Evolutionary conservation across 1,284 basidiomycete species (phyloP).

Genomic region (Moniliophthora roreri): DNA sequence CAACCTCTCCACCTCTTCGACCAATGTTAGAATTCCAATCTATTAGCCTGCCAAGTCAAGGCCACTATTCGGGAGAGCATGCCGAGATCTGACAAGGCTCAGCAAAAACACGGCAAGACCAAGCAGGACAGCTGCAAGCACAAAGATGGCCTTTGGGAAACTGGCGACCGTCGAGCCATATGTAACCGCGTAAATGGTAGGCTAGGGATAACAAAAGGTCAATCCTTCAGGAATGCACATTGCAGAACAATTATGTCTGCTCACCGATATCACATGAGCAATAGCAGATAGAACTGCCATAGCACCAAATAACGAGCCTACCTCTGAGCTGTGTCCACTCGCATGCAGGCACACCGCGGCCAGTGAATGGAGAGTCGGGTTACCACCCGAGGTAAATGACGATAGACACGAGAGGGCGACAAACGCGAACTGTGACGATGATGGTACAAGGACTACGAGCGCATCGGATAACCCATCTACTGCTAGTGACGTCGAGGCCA

Average conservation of each 20-base stretch:
- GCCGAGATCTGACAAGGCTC: not conserved
- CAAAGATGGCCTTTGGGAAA: conserved; percentile 51
- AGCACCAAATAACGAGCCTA: conserved; percentile 51
- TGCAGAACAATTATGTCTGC: conserved; percentile 14
- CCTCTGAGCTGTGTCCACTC: conserved; percentile 41
- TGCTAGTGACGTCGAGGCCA: conserved; percentile 43
- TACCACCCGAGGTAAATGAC: conserved; percentile 48
- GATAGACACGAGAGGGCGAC: conserved; percentile 39
- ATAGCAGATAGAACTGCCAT: conserved; percentile 48
- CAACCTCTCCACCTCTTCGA: no score
- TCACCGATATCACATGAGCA: conserved; percentile 47
- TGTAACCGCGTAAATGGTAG: conserved; percentile 48
- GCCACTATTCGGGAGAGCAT: no score
- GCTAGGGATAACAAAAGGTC: conserved; percentile 28
- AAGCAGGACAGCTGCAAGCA: conserved; percentile 40
- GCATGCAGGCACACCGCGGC: conserved; percentile 48
- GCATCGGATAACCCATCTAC: conserved; percentile 44
- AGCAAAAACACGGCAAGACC: conserved; percentile 29
- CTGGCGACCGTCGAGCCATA: conserved; percentile 46
- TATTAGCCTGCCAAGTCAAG: no score
- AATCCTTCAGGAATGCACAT: conserved; percentile 8
- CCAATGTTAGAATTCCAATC: no score
- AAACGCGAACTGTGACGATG: conserved; percentile 35
- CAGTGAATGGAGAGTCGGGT: conserved; percentile 47
- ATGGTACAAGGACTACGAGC: conserved; percentile 37